phyloP scores from a whole-genome alignment of 306 rosid genomes.

The Cicer arietinum region DNA sequence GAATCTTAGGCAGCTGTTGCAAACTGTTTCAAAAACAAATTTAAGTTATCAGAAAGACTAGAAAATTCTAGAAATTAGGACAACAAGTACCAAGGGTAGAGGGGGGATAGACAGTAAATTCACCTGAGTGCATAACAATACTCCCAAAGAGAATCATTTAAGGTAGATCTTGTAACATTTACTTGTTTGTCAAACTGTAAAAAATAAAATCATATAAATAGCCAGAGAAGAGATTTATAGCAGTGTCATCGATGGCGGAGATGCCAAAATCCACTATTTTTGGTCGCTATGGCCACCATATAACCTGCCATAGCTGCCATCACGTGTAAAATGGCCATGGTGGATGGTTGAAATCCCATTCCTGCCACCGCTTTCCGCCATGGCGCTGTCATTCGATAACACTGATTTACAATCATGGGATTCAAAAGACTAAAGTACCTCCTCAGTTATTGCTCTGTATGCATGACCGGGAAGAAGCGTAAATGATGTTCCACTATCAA shows the following conservation, averaged over 20 bases:
- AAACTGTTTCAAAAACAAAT: constrained; percentile 52
- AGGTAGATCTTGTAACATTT: constrained; percentile 66
- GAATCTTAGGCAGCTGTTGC: constrained; percentile 66
- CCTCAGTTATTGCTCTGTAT: constrained; percentile 64
- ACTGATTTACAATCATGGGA: constrained; percentile 12
- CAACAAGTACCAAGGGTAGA: not conserved
- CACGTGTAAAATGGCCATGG: too few relatives aligned
- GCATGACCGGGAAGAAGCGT: constrained; percentile 82
- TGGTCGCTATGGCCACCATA: too few relatives aligned
- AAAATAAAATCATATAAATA: constrained; percentile 45
- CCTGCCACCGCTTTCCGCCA: too few relatives aligned
- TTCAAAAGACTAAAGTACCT: constrained; percentile 58
- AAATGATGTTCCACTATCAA: constrained; percentile 94
- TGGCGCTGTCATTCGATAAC: too few relatives aligned
- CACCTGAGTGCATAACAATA: constrained; percentile 84
- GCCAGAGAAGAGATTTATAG: constrained; percentile 24
- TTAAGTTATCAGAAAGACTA: constrained; percentile 30
- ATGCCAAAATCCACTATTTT: too few relatives aligned
- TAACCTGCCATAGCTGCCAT: too few relatives aligned
- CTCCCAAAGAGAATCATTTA: constrained; percentile 76
- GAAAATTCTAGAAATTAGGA: constrained; percentile 17
- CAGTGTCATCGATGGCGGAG: too few relatives aligned
- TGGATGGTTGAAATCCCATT: too few relatives aligned
- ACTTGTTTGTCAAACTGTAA: constrained; percentile 74
- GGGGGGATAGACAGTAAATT: constrained; percentile 4